Base-by-base conservation (phyloP, 2,329 filamentous ascomycete genomes). In the Exophiala bonariae region DNA sequence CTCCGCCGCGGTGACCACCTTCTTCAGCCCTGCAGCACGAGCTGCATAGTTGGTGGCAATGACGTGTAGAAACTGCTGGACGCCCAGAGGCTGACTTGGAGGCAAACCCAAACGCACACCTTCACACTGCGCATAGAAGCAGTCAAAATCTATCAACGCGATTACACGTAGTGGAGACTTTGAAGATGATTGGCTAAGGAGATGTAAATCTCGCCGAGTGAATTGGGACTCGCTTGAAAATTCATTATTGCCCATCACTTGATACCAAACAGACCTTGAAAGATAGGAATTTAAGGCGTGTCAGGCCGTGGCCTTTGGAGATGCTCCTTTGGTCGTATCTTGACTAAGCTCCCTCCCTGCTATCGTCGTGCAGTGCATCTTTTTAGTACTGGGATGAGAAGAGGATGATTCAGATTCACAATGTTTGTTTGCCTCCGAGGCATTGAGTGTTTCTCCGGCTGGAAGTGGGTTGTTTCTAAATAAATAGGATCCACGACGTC, bases 11-110 rank as follows among this genome's bases (percentile, higher is more conserved):
- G 82, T 86, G 55, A 92, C 83, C 70, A 93, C 87, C 26, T 92
- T 77, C 34, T 77, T 84, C 43, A 97, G 83, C 2, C 89, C 89
- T 60, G 81, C 90, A 7, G 80, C 78, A 13, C 93, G 83, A 5
- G 92, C 90, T 2, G 92, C 83, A 63, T 97, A 97, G 71, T 97
- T 97, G 66, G 97, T 82, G 3, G 92, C 93, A 63, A 97, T 97
- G 19, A 97, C 77, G 8, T 87, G 89, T 67, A 95, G 87, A 86
- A 87, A 97, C 75, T 96, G 92, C 63, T 93, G 90, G 14, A 97
- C 92, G 1, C 90, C 92, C 20, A 97, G 79, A 9, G 92, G 92
- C 55, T 83, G 79, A 47, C 89, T 80, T 52, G 87, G 82, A 10
- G 85, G 74, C 8, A 87, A 73, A 10, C 83, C 83, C 35, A 96